A percentile compares a stretch with the other conserved stretches of the same genome.
Conservation (phyloP, 306 rosid genomes). For the Rosa rugosa region DNA sequence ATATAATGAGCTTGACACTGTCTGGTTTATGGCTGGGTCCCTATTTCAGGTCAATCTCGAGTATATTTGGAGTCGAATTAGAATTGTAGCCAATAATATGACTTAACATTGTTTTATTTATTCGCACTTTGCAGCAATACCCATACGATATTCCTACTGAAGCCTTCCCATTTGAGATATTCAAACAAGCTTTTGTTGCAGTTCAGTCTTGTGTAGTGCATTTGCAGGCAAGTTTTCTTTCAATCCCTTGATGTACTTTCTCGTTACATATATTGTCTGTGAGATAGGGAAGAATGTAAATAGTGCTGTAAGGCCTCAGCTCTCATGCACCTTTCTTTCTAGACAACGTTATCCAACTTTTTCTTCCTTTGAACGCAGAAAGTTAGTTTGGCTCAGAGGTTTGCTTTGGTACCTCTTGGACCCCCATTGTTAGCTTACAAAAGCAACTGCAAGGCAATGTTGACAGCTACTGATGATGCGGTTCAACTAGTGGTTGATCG, state of each 20-base stretch:
- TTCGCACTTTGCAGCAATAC: slow-evolving; percentile 74
- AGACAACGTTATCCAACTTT: not conserved
- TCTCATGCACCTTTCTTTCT: not conserved
- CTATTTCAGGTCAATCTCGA: slow-evolving; percentile 71
- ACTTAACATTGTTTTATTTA: slow-evolving; percentile 24
- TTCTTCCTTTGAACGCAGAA: slow-evolving; percentile 52
- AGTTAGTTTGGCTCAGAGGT: slow-evolving; percentile 95
- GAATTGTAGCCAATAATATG: slow-evolving; percentile 7
- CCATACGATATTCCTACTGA: slow-evolving; percentile 96
- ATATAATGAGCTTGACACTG: slow-evolving; percentile 94
- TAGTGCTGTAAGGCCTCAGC: not conserved
- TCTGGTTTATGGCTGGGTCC: slow-evolving; percentile 99
- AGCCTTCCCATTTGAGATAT: slow-evolving; percentile 94
- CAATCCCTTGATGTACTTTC: not conserved
- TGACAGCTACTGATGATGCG: slow-evolving; percentile 69
- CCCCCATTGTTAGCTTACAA: slow-evolving; percentile 88
- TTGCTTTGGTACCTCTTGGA: slow-evolving; percentile 97
- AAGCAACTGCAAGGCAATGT: slow-evolving; percentile 91
- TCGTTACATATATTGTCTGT: not conserved
- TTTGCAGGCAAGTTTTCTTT: slow-evolving; percentile 65
- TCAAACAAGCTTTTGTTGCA: slow-evolving; percentile 98
- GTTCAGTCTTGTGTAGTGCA: slow-evolving; percentile 98
- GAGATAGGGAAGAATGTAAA: not conserved
- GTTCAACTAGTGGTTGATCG: slow-evolving; percentile 91
- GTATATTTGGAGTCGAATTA: slow-evolving; percentile 7